These are phyloP conservation scores for Aspergillus arachidicola DNA, from an alignment of 2,329 filamentous ascomycete genomes.

Conservation along the genomic window DNA sequence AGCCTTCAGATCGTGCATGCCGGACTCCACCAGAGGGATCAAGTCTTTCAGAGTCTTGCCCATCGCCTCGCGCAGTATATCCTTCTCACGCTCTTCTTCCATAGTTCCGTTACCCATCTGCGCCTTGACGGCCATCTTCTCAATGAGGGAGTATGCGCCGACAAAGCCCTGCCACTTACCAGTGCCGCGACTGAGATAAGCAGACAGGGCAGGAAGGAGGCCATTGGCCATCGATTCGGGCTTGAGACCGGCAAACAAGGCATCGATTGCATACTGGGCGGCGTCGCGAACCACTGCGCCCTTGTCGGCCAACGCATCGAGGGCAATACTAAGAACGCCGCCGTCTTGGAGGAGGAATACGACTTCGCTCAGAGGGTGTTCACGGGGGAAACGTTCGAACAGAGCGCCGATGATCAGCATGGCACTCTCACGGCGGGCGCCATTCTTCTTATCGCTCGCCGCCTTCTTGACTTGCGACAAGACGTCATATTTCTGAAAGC, in stretches of 20 bases:
- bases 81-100: conserved; percentile 85
- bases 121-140: conserved; percentile 93
- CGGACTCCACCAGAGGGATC: conserved; percentile 86
- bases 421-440: conserved; percentile 79
- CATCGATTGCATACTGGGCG: conserved; percentile 90
- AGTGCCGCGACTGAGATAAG: conserved; percentile 78
- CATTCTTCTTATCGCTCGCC: conserved; percentile 91
- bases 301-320: conserved; percentile 90
- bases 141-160: conserved; percentile 79
- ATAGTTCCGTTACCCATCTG: conserved; percentile 81
- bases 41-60: conserved; percentile 75
- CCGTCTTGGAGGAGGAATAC: conserved; percentile 81
- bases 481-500: conserved; percentile 63
- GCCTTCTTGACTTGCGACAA: conserved; percentile 71
- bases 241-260: conserved; percentile 76
- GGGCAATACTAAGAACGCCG: conserved; percentile 68
- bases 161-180: conserved; percentile 98
- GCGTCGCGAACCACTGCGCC: conserved; percentile 84
- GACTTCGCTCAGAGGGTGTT: conserved; percentile 77
- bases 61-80: conserved; percentile 87
- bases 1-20: conserved; percentile 94
- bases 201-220: conserved; percentile 72
- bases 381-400: conserved; percentile 82
- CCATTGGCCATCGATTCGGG: conserved; percentile 82
- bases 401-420: conserved; percentile 94